Evolutionary conservation across 2,329 filamentous ascomycete genomes (phyloP).

Genomic region (Cercospora sp.): DNA sequence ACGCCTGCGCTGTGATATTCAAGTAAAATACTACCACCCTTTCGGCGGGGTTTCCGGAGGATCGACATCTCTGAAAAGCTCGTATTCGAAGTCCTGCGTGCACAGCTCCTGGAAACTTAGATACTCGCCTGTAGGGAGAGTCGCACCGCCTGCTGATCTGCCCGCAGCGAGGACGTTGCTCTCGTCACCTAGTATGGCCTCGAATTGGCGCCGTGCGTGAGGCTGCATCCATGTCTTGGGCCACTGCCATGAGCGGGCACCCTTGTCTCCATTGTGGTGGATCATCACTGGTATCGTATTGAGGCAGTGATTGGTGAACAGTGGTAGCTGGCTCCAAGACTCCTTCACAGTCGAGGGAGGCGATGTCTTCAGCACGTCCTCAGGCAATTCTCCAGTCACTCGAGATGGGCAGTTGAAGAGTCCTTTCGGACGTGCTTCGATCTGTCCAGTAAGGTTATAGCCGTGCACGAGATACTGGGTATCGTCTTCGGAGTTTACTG

Average conservation of each 20-base stretch:
- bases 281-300: slow-evolving; percentile 35
- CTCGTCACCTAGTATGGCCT: slow-evolving; percentile 37
- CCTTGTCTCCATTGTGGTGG: slow-evolving; percentile 33
- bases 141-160: slow-evolving; percentile 40
- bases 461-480: slow-evolving; percentile 18
- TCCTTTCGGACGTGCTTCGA: slow-evolving; percentile 12
- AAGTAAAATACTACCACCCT: background rate
- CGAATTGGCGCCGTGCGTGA: slow-evolving; percentile 16
- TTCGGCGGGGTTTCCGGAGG: slow-evolving; percentile 6
- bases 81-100: slow-evolving; percentile 25
- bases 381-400: slow-evolving; percentile 17
- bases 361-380: slow-evolving; percentile 25
- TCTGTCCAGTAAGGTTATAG: slow-evolving; percentile 19
- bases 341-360: slow-evolving; percentile 20
- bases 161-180: slow-evolving; percentile 31
- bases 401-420: slow-evolving; percentile 18
- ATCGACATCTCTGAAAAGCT: slow-evolving; percentile 27
- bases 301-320: slow-evolving; percentile 32
- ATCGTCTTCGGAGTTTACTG: slow-evolving; percentile 29
- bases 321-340: slow-evolving; percentile 26
- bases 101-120: slow-evolving; percentile 26
- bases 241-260: slow-evolving; percentile 23
- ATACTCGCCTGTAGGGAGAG: slow-evolving; percentile 45
- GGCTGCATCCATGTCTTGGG: slow-evolving; percentile 28
- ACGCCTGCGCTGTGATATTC: background rate